Conservation (phyloP, 352 stramenopile species). For the Globisporangium lucens region DNA sequence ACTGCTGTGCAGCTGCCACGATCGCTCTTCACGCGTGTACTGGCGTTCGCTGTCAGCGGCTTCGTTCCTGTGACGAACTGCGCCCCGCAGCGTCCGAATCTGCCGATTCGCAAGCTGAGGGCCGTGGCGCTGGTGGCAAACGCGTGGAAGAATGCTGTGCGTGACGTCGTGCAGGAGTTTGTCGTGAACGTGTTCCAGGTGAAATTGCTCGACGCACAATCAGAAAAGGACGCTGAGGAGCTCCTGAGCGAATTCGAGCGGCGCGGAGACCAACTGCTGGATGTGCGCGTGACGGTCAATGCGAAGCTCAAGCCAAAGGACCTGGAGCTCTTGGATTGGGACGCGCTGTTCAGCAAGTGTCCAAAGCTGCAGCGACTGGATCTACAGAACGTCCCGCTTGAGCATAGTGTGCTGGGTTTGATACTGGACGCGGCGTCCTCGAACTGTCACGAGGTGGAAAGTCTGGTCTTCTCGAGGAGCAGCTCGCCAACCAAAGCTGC, state of each 20-base stretch:
- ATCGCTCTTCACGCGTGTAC: constrained; percentile 1
- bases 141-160: constrained; percentile 2
- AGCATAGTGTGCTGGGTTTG: constrained; percentile 4
- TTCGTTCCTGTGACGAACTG: constrained; percentile 6
- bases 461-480: constrained; percentile 20
- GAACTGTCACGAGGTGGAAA: constrained; percentile 14
- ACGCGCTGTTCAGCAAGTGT: constrained; percentile 8
- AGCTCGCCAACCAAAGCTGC: not conserved
- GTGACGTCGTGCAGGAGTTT: constrained; percentile 5
- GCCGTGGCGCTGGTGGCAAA: constrained; percentile 1
- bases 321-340: constrained; percentile 15
- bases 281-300: constrained; percentile 8
- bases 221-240: not conserved
- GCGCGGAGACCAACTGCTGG: constrained; percentile 9
- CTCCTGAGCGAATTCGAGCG: constrained; percentile 5
- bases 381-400: constrained; percentile 21
- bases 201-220: constrained; percentile 1
- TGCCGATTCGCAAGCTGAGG: constrained; percentile 11
- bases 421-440: constrained; percentile 15
- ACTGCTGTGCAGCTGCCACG: constrained; percentile 1
- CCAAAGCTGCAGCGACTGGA: constrained; percentile 23
- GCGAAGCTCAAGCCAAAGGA: constrained; percentile 1
- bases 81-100: constrained; percentile 4
- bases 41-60: constrained; percentile 9
- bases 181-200: not conserved